Conservation (phyloP, 495 filamentous ascomycete genomes). For the Talaromyces adpressus region DNA sequence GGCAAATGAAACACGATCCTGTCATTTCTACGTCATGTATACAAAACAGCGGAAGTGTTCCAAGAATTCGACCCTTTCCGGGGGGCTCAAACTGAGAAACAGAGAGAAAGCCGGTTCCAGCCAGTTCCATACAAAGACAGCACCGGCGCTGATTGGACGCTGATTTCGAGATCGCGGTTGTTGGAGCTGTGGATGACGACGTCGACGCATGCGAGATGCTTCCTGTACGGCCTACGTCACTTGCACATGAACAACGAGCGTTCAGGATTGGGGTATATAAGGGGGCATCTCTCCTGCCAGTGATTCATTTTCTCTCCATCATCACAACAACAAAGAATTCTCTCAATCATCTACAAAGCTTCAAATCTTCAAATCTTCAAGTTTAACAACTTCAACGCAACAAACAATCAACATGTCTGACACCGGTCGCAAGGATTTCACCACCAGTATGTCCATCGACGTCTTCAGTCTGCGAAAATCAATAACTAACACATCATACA, state of each 20-base stretch:
- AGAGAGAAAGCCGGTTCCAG: neutral
- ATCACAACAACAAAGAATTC: neutral
- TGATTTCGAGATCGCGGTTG: neutral
- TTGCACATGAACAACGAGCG: neutral
- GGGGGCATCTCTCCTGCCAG: neutral
- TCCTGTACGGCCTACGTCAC: neutral
- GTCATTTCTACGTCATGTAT: conserved; percentile 2
- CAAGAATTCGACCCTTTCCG: neutral
- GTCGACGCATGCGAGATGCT: neutral
- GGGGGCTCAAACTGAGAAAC: neutral
- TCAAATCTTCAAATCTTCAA: conserved; percentile 7
- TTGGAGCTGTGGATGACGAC: neutral
- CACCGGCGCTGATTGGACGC: neutral
- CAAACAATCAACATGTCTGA: conserved; percentile 56
- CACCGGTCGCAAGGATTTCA: conserved; percentile 59
- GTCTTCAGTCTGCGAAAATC: neutral
- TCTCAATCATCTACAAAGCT: conserved; percentile 11
- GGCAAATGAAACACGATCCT: neutral
- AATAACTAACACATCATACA: conserved; percentile 23
- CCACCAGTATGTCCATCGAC: conserved; percentile 38
- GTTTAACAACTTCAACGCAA: conserved; percentile 6
- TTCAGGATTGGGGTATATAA: neutral
- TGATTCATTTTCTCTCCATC: neutral
- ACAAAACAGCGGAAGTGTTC: neutral
- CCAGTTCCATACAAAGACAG: neutral